Evolutionary conservation across 73 alveolate species (phyloP).

Genomic region (Tetrahymena malaccensis): DNA sequence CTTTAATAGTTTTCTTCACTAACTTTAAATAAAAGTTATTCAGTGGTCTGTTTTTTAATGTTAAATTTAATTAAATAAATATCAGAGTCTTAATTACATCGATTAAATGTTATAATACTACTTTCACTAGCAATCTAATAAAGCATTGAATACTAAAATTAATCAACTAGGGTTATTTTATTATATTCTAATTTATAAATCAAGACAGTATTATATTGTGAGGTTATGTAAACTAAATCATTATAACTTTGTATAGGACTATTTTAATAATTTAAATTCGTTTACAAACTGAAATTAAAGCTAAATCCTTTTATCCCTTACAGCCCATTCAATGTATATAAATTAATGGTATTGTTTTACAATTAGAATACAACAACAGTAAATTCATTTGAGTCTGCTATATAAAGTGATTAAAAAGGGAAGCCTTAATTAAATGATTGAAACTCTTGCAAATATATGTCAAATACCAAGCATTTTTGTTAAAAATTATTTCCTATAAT

Average conservation of each 20-base stretch:
- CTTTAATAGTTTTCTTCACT: background rate
- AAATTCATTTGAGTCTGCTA: background rate
- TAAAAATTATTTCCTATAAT: background rate
- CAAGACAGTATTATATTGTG: background rate
- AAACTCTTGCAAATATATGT: background rate
- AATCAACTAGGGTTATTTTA: background rate
- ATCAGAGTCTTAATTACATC: background rate
- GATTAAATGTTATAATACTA: too few relatives aligned
- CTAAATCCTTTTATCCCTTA: background rate
- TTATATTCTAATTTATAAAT: too few relatives aligned
- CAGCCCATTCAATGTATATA: background rate
- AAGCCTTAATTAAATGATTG: too few relatives aligned
- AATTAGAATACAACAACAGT: background rate
- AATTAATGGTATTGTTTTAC: too few relatives aligned
- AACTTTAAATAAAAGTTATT: background rate
- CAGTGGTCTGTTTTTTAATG: background rate
- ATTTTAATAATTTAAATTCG: too few relatives aligned
- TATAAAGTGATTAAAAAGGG: too few relatives aligned
- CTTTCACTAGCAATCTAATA: background rate
- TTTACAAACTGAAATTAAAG: too few relatives aligned
- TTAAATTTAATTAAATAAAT: too few relatives aligned
- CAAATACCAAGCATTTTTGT: background rate
- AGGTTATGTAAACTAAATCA: background rate
- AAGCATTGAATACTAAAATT: too few relatives aligned
- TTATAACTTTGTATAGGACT: background rate